These are phyloP conservation scores for Inosperma sp. DNA, from an alignment of 768 basidiomycete species.

Conservation along the genomic window DNA sequence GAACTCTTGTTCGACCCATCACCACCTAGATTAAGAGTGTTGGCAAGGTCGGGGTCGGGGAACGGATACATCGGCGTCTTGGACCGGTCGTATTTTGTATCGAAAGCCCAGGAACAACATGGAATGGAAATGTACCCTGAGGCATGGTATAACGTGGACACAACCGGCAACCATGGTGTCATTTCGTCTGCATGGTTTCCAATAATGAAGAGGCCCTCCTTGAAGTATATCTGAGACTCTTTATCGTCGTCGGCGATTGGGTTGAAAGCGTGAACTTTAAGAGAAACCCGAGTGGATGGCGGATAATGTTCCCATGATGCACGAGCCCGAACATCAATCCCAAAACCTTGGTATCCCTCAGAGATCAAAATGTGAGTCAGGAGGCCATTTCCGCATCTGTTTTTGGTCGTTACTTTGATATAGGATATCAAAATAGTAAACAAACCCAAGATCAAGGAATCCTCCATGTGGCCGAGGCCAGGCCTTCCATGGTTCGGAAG, in stretches of 20 bases:
- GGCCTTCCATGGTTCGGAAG: conserved; percentile 48
- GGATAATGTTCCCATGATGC: conserved; percentile 84
- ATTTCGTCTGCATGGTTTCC: conserved; percentile 97
- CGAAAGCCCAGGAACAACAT: conserved; percentile 86
- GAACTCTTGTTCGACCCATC: conserved; percentile 58
- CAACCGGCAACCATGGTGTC: conserved; percentile 88
- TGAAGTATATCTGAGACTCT: conserved; percentile 25
- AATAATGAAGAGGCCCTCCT: conserved; percentile 66
- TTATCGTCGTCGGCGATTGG: conserved; percentile 36
- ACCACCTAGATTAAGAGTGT: conserved; percentile 55
- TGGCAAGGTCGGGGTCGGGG: conserved; percentile 24
- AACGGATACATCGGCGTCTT: conserved; percentile 31
- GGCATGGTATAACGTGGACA: conserved; percentile 57
- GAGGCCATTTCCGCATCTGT: conserved; percentile 88
- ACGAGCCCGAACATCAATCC: conserved; percentile 82
- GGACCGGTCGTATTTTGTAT: conserved; percentile 56
- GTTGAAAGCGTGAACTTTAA: conserved; percentile 70
- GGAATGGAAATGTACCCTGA: conserved; percentile 81
- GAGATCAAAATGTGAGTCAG: conserved; percentile 80
- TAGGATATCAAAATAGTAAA: conserved; percentile 1
- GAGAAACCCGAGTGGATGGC: conserved; percentile 47
- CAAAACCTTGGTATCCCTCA: conserved; percentile 82
- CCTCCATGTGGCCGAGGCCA: conserved; percentile 83
- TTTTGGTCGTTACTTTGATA: background rate
- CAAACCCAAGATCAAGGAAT: conserved; percentile 85